Conservation (phyloP, 2,329 filamentous ascomycete species). For the Geosmithia morbida region DNA sequence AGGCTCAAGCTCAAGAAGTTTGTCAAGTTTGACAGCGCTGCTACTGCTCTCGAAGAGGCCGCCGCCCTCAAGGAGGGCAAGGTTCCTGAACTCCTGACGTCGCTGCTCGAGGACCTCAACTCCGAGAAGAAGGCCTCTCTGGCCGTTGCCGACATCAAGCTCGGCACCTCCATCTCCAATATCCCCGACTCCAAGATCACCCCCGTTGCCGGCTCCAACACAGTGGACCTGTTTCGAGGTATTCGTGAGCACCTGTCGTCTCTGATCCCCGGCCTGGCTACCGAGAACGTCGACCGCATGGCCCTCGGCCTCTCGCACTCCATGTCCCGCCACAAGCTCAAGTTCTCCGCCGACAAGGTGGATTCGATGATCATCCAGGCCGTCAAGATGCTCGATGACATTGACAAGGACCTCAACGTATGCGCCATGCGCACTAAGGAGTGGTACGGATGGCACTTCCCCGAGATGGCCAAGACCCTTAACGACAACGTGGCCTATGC, state of each 20-base stretch:
- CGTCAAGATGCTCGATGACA: constrained; percentile 81
- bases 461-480: constrained; percentile 91
- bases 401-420: constrained; percentile 97
- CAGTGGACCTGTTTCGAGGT: constrained; percentile 77
- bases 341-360: constrained; percentile 97
- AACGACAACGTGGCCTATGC: constrained; percentile 96
- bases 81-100: constrained; percentile 74
- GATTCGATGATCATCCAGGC: constrained; percentile 99
- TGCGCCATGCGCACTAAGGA: constrained; percentile 99
- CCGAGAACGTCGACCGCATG: constrained; percentile 85
- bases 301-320: constrained; percentile 93
- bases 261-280: constrained; percentile 75
- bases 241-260: constrained; percentile 85
- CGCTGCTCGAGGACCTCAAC: constrained; percentile 78
- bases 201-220: constrained; percentile 48
- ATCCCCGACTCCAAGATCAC: constrained; percentile 77
- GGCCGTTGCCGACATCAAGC: constrained; percentile 84
- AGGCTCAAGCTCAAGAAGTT: constrained; percentile 95
- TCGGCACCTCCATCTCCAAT: constrained; percentile 85
- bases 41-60: constrained; percentile 80
- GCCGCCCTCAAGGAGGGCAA: constrained; percentile 83
- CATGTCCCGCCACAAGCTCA: constrained; percentile 91
- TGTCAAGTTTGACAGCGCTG: constrained; percentile 90
- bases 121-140: constrained; percentile 95
- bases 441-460: constrained; percentile 99